Percentiles rank a stretch among this genome's conserved stretches.
Evolutionary conservation across 495 filamentous ascomycete genomes (phyloP).

Genomic region (Schizothecium vesticola): DNA sequence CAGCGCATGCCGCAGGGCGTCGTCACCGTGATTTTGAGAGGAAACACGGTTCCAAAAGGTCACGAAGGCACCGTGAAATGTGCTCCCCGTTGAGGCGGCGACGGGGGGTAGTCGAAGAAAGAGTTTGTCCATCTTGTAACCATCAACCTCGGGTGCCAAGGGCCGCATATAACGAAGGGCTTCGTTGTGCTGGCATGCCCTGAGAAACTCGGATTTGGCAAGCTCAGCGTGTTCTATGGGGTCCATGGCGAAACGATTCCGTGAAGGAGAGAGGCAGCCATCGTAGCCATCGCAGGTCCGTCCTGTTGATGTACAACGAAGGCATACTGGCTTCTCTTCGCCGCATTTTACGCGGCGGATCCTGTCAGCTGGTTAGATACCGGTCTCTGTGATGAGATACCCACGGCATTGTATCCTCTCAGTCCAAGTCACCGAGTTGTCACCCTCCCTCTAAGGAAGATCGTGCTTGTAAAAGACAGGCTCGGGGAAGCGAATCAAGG

Average conservation of each 20-base stretch:
- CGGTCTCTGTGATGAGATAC: neutral
- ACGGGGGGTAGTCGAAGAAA: conserved; percentile 29
- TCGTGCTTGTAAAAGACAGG: neutral
- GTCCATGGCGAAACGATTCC: neutral
- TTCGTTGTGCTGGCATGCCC: conserved; percentile 28
- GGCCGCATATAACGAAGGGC: conserved; percentile 31
- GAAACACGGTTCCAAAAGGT: conserved; percentile 34
- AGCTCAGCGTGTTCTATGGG: conserved; percentile 18
- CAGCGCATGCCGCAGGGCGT: conserved; percentile 37
- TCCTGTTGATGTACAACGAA: conserved; percentile 38
- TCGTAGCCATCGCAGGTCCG: conserved; percentile 42
- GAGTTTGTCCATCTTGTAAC: conserved; percentile 29
- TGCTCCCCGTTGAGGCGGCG: conserved; percentile 3
- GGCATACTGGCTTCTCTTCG: conserved; percentile 37
- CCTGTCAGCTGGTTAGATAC: conserved; percentile 7
- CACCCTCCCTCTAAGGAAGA: neutral
- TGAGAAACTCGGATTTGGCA: conserved; percentile 28
- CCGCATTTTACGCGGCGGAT: conserved; percentile 38
- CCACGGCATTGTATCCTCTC: neutral
- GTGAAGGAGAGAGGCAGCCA: conserved; percentile 13
- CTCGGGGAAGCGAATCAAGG: neutral
- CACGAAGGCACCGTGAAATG: conserved; percentile 16
- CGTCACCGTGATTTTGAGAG: conserved; percentile 25
- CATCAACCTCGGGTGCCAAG: conserved; percentile 33
- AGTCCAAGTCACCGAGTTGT: neutral